Base-by-base conservation (phyloP, 2,329 filamentous ascomycete genomes). In the Neopestalotiopsis sp. region DNA sequence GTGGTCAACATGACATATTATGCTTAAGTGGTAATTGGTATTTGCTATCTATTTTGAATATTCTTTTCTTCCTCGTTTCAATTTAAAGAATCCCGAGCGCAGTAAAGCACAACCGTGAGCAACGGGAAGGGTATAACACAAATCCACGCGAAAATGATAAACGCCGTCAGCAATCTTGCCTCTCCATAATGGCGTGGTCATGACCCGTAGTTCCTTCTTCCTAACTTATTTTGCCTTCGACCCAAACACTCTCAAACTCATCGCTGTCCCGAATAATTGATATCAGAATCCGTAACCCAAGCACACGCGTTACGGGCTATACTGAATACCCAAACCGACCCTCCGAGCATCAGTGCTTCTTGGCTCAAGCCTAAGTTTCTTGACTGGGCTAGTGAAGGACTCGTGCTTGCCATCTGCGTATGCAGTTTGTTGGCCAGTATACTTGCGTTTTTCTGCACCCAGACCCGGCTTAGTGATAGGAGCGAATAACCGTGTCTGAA, bases 301-400 rank as follows among this genome's bases (percentile, higher is more conserved):
- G 4, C 4, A 52, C 24, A n/a, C 4, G 40, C 24, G 49, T 59
- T 72, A 75, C 65, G 74, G 75, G 30, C 81, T 74, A 69, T 87
- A 86, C 69, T 86, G 84, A 69, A 89, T 89, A 2, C 86, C 87
- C 49, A 89, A 75, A 0, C 87, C 87, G 14, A 89, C 80, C 4
- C 81, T 77, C 13, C 79, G 75, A 13, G 82, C 79, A 38, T 83
- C 82, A 17, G 77, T 72, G 66, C 81, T 70, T 10, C 78, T 78
- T 1, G 79, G 81, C 13, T 81, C 83, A 17, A 84, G 79, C 30
- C 84, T 81, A 66, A 83, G 75, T 78, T 84, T 89, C 78, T 89
- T 89, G 1, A 83, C 78, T 34, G 86, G 86, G 73, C 85, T 88
- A 5, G 78, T 78, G 34, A 81, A 75, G 12, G 77, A 75, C 32